Evolutionary conservation across 1,284 basidiomycete species (phyloP).

Genomic region (Xerocomus nothofagi): DNA sequence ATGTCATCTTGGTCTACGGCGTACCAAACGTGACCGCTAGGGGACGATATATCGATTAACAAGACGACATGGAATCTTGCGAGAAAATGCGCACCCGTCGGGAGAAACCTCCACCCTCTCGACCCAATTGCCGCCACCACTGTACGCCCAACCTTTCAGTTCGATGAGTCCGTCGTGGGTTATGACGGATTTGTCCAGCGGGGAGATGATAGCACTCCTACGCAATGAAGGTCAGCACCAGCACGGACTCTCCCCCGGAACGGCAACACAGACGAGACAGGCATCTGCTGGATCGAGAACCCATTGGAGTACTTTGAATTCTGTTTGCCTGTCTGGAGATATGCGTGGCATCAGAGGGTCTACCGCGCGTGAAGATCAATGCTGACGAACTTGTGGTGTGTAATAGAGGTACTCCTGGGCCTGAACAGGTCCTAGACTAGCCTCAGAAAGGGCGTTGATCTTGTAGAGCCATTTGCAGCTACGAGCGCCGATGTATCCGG

Average conservation of each 20-base stretch:
- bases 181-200: conserved; percentile 48
- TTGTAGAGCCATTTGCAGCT: conserved; percentile 58
- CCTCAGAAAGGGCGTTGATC: conserved; percentile 50
- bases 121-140: conserved; percentile 57
- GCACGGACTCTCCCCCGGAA: not conserved
- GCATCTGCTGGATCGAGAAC: conserved; percentile 24
- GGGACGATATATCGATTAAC: not conserved
- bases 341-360: not conserved
- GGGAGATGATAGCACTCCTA: conserved; percentile 22
- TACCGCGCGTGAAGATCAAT: not conserved
- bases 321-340: conserved; percentile 17
- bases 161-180: conserved; percentile 50
- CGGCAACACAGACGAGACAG: conserved; percentile 17
- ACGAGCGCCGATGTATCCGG: conserved; percentile 60
- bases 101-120: conserved; percentile 55
- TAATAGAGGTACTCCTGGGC: conserved; percentile 56
- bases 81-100: conserved; percentile 43
- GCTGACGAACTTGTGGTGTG: conserved; percentile 10
- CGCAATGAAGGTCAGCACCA: not conserved
- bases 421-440: conserved; percentile 54
- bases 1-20: conserved; percentile 15
- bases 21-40: conserved; percentile 22
- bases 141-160: conserved; percentile 55
- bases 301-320: conserved; percentile 19
- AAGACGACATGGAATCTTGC: not conserved